Conservation (phyloP, 1,284 basidiomycete species). For the Boletus albobrunnescens region DNA sequence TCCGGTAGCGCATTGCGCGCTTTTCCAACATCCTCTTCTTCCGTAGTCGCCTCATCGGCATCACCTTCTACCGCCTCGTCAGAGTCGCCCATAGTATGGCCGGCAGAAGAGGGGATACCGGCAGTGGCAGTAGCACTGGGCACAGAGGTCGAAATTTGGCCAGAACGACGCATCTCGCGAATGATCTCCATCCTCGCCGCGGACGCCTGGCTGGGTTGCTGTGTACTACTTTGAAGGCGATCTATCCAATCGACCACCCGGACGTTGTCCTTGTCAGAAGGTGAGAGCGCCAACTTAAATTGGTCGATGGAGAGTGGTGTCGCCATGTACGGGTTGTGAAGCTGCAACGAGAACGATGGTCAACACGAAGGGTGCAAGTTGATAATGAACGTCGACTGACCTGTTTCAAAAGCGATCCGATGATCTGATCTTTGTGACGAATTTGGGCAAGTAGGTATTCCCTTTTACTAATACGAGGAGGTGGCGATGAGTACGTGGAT, state of each 20-base stretch:
- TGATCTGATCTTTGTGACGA: constrained; percentile 77
- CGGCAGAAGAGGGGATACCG: not conserved
- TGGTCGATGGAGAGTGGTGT: constrained; percentile 73
- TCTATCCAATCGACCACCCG: constrained; percentile 72
- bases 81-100: constrained; percentile 4
- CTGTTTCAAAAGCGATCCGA: constrained; percentile 77
- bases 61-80: constrained; percentile 21
- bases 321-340: constrained; percentile 74
- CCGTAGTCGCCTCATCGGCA: constrained; percentile 28
- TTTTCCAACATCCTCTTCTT: constrained; percentile 39
- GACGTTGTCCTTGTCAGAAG: constrained; percentile 62
- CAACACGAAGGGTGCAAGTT: constrained; percentile 1
- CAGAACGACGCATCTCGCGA: constrained; percentile 26
- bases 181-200: constrained; percentile 28
- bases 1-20: constrained; percentile 56
- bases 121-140: not conserved
- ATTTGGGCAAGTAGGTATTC: constrained; percentile 79
- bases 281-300: constrained; percentile 68
- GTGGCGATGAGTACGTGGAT: constrained; percentile 27
- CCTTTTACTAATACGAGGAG: constrained; percentile 56
- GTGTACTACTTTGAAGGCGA: constrained; percentile 40
- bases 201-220: constrained; percentile 20
- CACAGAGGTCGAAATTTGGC: constrained; percentile 27
- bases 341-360: constrained; percentile 37
- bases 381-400: constrained; percentile 35